Conservation (phyloP, 106 monocot genomes). For the Phalaenopsis equestris region DNA sequence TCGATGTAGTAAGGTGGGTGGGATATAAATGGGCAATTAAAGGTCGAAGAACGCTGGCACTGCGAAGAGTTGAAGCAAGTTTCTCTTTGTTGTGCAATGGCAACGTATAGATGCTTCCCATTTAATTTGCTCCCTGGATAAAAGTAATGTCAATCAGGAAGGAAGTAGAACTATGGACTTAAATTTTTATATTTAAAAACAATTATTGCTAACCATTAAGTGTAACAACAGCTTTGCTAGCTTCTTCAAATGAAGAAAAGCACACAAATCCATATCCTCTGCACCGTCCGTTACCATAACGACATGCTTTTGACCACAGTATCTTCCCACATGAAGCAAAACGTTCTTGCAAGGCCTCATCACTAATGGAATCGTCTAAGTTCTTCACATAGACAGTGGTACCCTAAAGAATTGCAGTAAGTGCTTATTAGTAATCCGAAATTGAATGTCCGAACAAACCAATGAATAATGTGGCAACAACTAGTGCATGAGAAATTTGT, state of each 20-base stretch:
- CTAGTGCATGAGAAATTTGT: too few relatives aligned
- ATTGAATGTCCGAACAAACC: too few relatives aligned
- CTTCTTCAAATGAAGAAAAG: conserved; percentile 38
- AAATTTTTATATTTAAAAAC: not conserved
- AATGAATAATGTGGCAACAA: too few relatives aligned
- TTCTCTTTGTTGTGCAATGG: conserved; percentile 20
- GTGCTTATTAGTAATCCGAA: too few relatives aligned
- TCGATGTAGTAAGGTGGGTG: too few relatives aligned
- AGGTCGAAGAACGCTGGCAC: not conserved
- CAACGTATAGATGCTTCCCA: conserved; percentile 18
- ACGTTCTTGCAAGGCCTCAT: conserved; percentile 13
- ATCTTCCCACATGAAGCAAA: conserved; percentile 40
- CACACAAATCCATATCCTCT: conserved; percentile 54
- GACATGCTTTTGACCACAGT: conserved; percentile 24
- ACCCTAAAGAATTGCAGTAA: conserved; percentile 14
- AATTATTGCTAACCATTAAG: conserved; percentile 31
- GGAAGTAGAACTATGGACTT: too few relatives aligned
- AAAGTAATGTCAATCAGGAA: not conserved
- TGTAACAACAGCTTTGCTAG: conserved; percentile 29
- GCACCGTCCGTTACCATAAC: conserved; percentile 19
- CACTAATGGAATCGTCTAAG: conserved; percentile 27
- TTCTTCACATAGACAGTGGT: conserved; percentile 42
- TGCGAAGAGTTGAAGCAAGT: conserved; percentile 1
- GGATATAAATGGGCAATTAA: not conserved
- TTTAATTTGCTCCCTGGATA: conserved; percentile 15